phyloP scores from a whole-genome alignment of 2,329 filamentous ascomycete genomes.

The Aureobasidium sp. region DNA sequence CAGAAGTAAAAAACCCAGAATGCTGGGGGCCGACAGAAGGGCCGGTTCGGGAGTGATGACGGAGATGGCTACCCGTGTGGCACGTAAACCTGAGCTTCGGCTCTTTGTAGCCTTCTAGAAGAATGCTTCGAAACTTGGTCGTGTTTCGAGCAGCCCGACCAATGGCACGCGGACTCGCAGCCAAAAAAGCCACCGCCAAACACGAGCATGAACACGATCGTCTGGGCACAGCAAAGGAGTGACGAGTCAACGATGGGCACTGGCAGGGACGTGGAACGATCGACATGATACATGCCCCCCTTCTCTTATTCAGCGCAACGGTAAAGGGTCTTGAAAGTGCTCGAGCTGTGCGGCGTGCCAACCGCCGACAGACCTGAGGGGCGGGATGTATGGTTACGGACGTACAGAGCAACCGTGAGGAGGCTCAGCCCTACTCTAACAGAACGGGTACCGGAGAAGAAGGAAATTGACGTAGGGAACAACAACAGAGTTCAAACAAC shows the following conservation, averaged over 20 bases:
- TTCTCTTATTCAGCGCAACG: constrained; percentile 5
- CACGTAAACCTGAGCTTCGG: constrained; percentile 1
- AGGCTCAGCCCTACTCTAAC: not conserved
- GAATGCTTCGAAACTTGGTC: constrained; percentile 9
- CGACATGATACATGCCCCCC: constrained; percentile 8
- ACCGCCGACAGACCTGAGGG: not conserved
- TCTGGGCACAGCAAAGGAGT: not conserved
- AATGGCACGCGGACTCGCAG: not conserved
- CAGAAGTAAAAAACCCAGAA: not conserved
- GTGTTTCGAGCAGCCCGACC: constrained; percentile 1
- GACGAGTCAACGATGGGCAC: not conserved
- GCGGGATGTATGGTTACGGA: not conserved
- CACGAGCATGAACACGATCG: constrained; percentile 9
- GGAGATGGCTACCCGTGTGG: constrained; percentile 1
- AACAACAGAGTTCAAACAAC: constrained; percentile 11
- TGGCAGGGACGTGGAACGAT: not conserved
- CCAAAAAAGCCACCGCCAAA: not conserved
- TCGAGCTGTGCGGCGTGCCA: constrained; percentile 1
- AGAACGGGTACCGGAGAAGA: constrained; percentile 10
- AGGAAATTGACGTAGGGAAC: constrained; percentile 12
- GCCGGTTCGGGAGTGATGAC: constrained; percentile 1
- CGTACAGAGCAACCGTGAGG: not conserved
- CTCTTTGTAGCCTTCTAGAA: constrained; percentile 11
- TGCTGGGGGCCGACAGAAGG: constrained; percentile 10
- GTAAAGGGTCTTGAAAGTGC: not conserved